A percentile compares a stretch with the other conserved stretches of the same genome.
These are phyloP conservation scores for Graphilbum fragrans DNA, from an alignment of 2,329 filamentous ascomycete species.

Conservation along the genomic window DNA sequence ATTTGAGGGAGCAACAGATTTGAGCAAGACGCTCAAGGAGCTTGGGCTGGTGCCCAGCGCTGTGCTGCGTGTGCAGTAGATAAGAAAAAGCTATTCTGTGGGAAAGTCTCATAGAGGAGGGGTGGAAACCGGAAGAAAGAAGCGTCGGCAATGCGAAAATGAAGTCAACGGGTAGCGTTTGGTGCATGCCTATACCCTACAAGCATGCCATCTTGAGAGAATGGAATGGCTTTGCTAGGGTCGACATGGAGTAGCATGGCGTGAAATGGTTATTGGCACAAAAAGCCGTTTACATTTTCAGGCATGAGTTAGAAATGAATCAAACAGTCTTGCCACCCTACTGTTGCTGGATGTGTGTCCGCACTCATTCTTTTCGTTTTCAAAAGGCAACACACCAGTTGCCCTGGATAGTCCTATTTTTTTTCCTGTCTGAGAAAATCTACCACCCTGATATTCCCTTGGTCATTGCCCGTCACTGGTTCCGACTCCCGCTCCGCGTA, in stretches of 20 bases:
- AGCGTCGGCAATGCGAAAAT: no score
- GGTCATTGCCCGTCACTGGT: background rate
- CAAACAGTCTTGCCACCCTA: no score
- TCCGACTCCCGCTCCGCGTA: background rate
- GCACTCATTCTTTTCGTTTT: background rate
- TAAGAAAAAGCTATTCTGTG: no score
- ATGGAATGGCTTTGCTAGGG: no score
- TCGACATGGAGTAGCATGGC: no score
- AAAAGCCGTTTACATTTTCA: no score
- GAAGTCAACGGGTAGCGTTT: no score
- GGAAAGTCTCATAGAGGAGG: background rate
- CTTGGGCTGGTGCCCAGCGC: slow-evolving; percentile 82
- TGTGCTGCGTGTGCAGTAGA: slow-evolving; percentile 39
- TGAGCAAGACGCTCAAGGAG: slow-evolving; percentile 86
- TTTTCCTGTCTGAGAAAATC: background rate
- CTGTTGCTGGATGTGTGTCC: no score
- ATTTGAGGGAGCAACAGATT: slow-evolving; percentile 57
- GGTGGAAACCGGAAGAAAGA: background rate
- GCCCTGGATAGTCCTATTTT: background rate
- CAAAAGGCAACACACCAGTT: background rate
- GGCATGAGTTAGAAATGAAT: no score
- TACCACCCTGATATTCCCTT: background rate
- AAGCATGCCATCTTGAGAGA: no score
- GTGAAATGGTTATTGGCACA: no score
- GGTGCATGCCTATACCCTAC: no score